Evolutionary conservation across 768 basidiomycete species (phyloP).

Genomic region (Tulasnella sp.): DNA sequence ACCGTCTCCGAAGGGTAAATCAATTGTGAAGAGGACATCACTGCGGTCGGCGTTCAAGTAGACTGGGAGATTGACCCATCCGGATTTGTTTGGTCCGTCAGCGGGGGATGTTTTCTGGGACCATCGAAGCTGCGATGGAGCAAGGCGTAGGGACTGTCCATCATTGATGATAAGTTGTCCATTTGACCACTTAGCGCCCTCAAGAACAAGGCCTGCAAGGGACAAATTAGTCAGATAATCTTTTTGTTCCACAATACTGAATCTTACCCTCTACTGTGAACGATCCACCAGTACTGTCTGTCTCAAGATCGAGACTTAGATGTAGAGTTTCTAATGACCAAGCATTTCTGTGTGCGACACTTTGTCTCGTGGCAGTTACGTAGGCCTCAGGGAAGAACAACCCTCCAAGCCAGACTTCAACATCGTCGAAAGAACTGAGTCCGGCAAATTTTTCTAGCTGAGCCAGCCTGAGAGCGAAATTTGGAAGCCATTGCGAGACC

Average conservation of each 20-base stretch:
- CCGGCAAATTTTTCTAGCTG: constrained; percentile 66
- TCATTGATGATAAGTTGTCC: constrained; percentile 70
- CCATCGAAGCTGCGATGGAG: constrained; percentile 80
- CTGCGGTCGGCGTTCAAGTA: constrained; percentile 84
- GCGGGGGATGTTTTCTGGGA: constrained; percentile 38
- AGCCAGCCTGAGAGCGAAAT: constrained; percentile 64
- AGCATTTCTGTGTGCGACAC: constrained; percentile 83
- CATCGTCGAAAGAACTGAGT: constrained; percentile 47
- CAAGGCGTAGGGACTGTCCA: constrained; percentile 64
- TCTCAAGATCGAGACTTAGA: constrained; percentile 68
- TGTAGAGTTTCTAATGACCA: constrained; percentile 86
- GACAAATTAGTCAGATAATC: constrained; percentile 4
- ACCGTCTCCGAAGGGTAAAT: constrained; percentile 60
- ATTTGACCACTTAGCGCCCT: constrained; percentile 68
- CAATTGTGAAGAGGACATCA: constrained; percentile 82
- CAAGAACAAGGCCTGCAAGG: constrained; percentile 68
- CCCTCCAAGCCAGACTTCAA: constrained; percentile 85
- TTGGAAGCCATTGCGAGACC: constrained; percentile 73
- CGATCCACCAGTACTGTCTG: constrained; percentile 59
- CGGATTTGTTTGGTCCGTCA: constrained; percentile 20
- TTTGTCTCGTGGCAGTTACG: constrained; percentile 88
- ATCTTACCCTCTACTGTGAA: constrained; percentile 79
- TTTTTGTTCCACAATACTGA: not conserved
- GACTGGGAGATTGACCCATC: constrained; percentile 68
- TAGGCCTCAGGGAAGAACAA: constrained; percentile 96